Evolutionary conservation across 1,284 basidiomycete genomes (phyloP).

Genomic region (Trametes sp.): DNA sequence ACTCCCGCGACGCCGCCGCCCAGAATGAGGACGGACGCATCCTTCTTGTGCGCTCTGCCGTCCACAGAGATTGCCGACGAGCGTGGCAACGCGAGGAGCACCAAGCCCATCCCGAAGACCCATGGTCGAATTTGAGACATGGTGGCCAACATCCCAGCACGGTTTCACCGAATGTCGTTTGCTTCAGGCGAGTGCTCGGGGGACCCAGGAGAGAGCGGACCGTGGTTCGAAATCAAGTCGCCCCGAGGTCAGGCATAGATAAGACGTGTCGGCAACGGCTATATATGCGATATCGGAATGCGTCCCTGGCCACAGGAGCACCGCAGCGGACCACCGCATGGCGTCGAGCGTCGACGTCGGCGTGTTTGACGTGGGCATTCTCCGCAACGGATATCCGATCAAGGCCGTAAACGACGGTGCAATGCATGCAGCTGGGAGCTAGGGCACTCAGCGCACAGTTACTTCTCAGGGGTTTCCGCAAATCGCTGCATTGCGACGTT

Average conservation of each 20-base stretch:
- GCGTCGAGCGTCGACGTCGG: no score
- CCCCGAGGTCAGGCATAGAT: neutral
- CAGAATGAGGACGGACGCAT: conserved; percentile 53
- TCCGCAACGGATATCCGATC: no score
- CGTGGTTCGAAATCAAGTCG: no score
- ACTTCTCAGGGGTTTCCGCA: no score
- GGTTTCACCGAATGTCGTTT: neutral
- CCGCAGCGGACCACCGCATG: no score
- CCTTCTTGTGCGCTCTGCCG: conserved; percentile 7
- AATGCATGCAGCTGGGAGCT: no score
- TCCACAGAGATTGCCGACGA: conserved; percentile 7
- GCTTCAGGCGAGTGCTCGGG: no score
- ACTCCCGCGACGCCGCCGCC: conserved; percentile 74
- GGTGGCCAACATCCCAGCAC: neutral
- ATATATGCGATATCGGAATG: neutral
- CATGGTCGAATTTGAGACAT: neutral
- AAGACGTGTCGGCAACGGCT: neutral
- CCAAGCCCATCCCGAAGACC: neutral
- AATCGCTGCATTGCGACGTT: no score
- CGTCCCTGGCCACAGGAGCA: neutral
- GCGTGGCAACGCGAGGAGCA: neutral
- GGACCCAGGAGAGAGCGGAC: no score
- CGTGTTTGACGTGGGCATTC: no score
- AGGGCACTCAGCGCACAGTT: no score
- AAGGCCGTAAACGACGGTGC: no score